Conservation (phyloP, 2,329 filamentous ascomycete genomes). For the Exophiala lecanii-corni region DNA sequence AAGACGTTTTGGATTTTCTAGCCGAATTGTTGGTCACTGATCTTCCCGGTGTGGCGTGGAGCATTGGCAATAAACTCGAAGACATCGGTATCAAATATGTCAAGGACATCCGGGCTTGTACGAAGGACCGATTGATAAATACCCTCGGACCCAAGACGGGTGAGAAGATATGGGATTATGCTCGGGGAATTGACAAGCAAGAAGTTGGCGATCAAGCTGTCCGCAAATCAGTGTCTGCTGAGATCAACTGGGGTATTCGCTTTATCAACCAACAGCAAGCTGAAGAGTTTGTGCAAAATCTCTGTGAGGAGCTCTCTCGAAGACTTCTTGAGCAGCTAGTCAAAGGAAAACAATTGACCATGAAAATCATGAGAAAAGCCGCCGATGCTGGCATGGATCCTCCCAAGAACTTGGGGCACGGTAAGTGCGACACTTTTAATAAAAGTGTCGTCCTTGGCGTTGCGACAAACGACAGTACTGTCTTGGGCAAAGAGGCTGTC, state of each 20-base stretch:
- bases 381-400: conserved; percentile 85
- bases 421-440: conserved; percentile 90
- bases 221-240: conserved; percentile 91
- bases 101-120: conserved; percentile 72
- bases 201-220: conserved; percentile 82
- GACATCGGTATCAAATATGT: conserved; percentile 79
- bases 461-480: conserved; percentile 68
- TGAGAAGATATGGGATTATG: conserved; percentile 83
- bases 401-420: conserved; percentile 88
- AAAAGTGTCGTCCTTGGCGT: conserved; percentile 80
- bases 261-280: conserved; percentile 90
- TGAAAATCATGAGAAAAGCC: conserved; percentile 91
- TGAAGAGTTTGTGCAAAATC: conserved; percentile 80
- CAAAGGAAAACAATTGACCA: conserved; percentile 79
- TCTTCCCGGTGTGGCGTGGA: conserved; percentile 88
- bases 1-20: conserved; percentile 71
- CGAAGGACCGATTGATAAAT: conserved; percentile 69
- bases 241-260: conserved; percentile 97
- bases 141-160: conserved; percentile 87
- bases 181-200: conserved; percentile 76
- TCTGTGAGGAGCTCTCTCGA: conserved; percentile 79
- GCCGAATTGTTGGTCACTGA: conserved; percentile 72
- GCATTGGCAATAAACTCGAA: conserved; percentile 80
- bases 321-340: conserved; percentile 77
- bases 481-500: conserved; percentile 77